A percentile compares a stretch with the other conserved stretches of the same genome.
phyloP scores from a whole-genome alignment of 2,329 filamentous ascomycete species.

The Tympanopsis confertula region DNA sequence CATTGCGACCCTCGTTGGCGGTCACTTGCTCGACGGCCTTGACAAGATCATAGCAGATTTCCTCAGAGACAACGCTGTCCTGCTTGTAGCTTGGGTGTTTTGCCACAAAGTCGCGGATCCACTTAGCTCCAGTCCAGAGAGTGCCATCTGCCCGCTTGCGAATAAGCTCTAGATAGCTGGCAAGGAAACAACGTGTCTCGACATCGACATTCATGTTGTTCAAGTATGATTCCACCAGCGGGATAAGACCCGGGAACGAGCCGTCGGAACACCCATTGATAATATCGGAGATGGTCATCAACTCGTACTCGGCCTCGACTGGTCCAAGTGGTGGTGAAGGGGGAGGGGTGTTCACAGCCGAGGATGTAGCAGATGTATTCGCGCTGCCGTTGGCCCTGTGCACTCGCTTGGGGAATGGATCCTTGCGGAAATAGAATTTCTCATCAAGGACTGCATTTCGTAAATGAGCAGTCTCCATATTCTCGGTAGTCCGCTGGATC shows the following conservation, averaged over 20 bases:
- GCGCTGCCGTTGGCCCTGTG: constrained; percentile 23
- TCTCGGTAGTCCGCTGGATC: constrained; percentile 77
- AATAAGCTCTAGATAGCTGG: constrained; percentile 81
- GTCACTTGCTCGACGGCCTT: constrained; percentile 71
- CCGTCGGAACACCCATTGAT: constrained; percentile 68
- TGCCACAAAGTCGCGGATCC: constrained; percentile 79
- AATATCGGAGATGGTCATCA: constrained; percentile 86
- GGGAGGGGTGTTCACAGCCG: constrained; percentile 28
- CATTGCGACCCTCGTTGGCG: constrained; percentile 41
- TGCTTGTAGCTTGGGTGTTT: constrained; percentile 63
- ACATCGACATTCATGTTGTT: constrained; percentile 93
- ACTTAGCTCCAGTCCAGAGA: constrained; percentile 81
- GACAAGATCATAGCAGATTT: constrained; percentile 72
- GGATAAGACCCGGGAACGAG: constrained; percentile 79
- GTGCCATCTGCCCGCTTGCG: constrained; percentile 73
- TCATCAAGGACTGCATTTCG: constrained; percentile 71
- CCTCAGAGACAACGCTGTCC: constrained; percentile 73
- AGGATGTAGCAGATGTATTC: constrained; percentile 29
- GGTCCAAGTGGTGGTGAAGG: constrained; percentile 59
- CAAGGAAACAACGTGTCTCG: constrained; percentile 77
- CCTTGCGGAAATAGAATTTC: constrained; percentile 87
- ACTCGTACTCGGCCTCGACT: constrained; percentile 80
- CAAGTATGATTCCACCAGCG: constrained; percentile 87
- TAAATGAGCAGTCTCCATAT: constrained; percentile 90
- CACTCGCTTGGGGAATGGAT: constrained; percentile 59